Percentiles rank a stretch among this genome's conserved stretches.
Conservation (phyloP, 2,329 filamentous ascomycete species). For the Zopfia rhizophila region DNA sequence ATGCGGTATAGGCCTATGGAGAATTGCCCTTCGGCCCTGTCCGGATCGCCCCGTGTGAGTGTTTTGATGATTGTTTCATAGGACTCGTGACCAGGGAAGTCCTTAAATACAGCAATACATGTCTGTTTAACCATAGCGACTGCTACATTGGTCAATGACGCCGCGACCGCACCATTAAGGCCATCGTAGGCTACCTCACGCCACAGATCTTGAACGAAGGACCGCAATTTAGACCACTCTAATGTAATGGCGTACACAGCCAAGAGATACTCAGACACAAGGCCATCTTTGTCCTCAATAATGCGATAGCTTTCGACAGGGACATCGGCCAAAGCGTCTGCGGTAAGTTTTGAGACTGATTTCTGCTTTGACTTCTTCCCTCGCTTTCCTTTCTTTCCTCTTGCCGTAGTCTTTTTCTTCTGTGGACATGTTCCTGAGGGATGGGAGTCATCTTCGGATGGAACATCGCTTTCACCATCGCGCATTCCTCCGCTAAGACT, state of each 20-base stretch:
- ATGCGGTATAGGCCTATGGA: slow-evolving; percentile 25
- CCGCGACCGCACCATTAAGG: slow-evolving; percentile 60
- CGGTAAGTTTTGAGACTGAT: slow-evolving; percentile 24
- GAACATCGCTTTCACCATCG: slow-evolving; percentile 14
- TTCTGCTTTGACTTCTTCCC: slow-evolving; percentile 37
- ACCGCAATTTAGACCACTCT: slow-evolving; percentile 55
- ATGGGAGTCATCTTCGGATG: slow-evolving; percentile 20
- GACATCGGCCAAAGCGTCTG: slow-evolving; percentile 46
- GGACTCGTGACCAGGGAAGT: slow-evolving; percentile 59
- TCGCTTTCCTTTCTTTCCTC: slow-evolving; percentile 41
- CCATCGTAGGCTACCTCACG: slow-evolving; percentile 56
- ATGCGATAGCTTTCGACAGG: slow-evolving; percentile 59
- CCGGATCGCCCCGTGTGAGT: slow-evolving; percentile 52
- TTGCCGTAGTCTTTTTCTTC: slow-evolving; percentile 29
- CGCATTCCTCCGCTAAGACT: slow-evolving; percentile 14
- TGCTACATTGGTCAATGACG: slow-evolving; percentile 54
- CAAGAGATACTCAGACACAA: slow-evolving; percentile 57
- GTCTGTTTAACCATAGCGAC: slow-evolving; percentile 55
- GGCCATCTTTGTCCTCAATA: slow-evolving; percentile 51
- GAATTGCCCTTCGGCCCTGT: slow-evolving; percentile 47
- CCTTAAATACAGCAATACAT: slow-evolving; percentile 53
- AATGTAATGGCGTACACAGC: slow-evolving; percentile 53
- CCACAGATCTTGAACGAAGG: slow-evolving; percentile 56
- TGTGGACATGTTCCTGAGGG: slow-evolving; percentile 25
- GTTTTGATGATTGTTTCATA: slow-evolving; percentile 57